A percentile compares a stretch with the other conserved stretches of the same genome.
Evolutionary conservation across 2,329 filamentous ascomycete genomes (phyloP).

Genomic region (Sphaerostilbella broomeana): DNA sequence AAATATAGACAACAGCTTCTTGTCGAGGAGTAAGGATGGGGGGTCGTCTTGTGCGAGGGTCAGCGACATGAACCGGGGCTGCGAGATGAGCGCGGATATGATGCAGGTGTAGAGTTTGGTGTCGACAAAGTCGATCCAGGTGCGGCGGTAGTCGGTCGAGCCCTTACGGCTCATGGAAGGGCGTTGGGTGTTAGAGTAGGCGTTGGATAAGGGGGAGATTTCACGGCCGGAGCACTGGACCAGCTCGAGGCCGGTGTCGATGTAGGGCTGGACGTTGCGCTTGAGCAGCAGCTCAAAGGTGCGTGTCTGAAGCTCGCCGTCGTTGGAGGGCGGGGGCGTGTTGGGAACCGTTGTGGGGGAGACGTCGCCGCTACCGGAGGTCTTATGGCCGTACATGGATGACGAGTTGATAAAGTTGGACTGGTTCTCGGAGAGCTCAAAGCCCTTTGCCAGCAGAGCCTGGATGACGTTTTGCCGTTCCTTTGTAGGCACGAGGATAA

Average conservation of each 20-base stretch:
- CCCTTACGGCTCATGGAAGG: conserved; percentile 30
- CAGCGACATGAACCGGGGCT: conserved; percentile 65
- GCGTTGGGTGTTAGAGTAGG: conserved; percentile 35
- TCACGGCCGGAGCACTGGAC: conserved; percentile 73
- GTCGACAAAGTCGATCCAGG: conserved; percentile 56
- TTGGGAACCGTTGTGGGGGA: conserved; percentile 44
- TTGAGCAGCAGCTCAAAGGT: conserved; percentile 81
- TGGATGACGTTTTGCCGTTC: conserved; percentile 67
- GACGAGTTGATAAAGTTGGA: conserved; percentile 59
- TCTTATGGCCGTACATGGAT: conserved; percentile 31
- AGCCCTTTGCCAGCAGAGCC: conserved; percentile 71
- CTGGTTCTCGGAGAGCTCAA: conserved; percentile 71
- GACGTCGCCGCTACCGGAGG: conserved; percentile 18
- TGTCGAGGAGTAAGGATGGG: conserved; percentile 67
- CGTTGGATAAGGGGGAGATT: conserved; percentile 32
- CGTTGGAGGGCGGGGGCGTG: conserved; percentile 70
- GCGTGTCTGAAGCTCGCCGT: conserved; percentile 71
- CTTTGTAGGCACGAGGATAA: conserved; percentile 80
- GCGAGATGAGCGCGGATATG: conserved; percentile 53
- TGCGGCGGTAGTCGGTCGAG: conserved; percentile 28
- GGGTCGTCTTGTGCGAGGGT: conserved; percentile 68
- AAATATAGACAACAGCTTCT: conserved; percentile 57
- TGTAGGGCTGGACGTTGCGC: conserved; percentile 64
- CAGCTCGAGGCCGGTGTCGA: conserved; percentile 62
- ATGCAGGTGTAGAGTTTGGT: conserved; percentile 57